These are phyloP conservation scores for Lachnellula cervina DNA, from an alignment of 2,329 filamentous ascomycete species.

Conservation along the genomic window DNA sequence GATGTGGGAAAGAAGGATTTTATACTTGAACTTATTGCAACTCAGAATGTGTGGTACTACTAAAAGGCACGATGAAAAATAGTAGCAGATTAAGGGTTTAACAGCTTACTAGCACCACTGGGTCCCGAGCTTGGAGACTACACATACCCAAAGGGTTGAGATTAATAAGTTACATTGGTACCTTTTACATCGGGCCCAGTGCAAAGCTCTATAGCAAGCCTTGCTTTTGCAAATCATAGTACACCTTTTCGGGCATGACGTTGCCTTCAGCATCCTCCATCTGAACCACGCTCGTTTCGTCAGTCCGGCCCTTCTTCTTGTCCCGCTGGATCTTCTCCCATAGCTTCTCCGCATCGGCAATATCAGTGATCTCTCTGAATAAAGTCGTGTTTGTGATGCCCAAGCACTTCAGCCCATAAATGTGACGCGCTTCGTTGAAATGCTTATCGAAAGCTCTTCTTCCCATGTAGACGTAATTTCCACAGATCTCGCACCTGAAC, in stretches of 20 bases:
- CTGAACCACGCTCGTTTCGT: slow-evolving; percentile 82
- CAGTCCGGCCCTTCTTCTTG: slow-evolving; percentile 69
- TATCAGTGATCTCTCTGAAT: slow-evolving; percentile 90
- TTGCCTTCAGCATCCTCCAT: slow-evolving; percentile 98
- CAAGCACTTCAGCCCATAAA: slow-evolving; percentile 88
- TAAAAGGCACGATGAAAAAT: too few relatives aligned
- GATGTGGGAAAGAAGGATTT: too few relatives aligned
- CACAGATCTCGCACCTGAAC: slow-evolving; percentile 93
- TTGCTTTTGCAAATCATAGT: slow-evolving; percentile 90
- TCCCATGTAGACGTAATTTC: slow-evolving; percentile 99
- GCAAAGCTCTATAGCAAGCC: slow-evolving; percentile 58
- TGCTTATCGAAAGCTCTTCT: slow-evolving; percentile 96
- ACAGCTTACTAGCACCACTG: not conserved
- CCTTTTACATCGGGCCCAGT: not conserved
- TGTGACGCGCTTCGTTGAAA: slow-evolving; percentile 89
- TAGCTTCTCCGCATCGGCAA: slow-evolving; percentile 79
- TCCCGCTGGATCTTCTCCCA: slow-evolving; percentile 93
- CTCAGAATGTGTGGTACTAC: too few relatives aligned
- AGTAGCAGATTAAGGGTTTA: not conserved
- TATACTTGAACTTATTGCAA: too few relatives aligned
- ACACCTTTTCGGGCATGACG: slow-evolving; percentile 99
- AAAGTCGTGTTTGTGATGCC: slow-evolving; percentile 88
- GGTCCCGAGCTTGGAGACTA: not conserved
- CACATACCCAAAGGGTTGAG: not conserved
- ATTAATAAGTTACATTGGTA: not conserved